phyloP scores from a whole-genome alignment of 257 asterid genomes.

The Nicotiana noctiflora region DNA sequence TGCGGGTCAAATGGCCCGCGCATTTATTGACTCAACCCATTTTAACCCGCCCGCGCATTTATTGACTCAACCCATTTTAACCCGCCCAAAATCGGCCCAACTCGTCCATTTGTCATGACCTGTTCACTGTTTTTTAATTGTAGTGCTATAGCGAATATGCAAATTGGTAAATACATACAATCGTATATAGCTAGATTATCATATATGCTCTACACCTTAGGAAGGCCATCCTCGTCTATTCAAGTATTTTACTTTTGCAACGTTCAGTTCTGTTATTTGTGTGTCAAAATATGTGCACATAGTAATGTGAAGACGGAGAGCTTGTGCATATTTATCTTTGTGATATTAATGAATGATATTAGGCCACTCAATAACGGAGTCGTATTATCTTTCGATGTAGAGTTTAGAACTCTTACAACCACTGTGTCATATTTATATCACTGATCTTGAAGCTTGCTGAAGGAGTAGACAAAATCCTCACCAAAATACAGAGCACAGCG shows the following conservation, averaged over 20 bases:
- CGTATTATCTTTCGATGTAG: no score
- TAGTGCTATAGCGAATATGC: neutral
- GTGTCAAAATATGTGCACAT: neutral
- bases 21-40: no score
- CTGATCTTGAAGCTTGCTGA: neutral
- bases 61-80: no score
- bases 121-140: no score
- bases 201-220: neutral
- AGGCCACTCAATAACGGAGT: no score
- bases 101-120: no score
- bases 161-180: neutral
- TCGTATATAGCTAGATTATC: neutral
- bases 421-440: neutral
- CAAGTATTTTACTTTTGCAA: neutral
- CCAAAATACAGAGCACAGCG: neutral
- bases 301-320: neutral
- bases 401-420: neutral
- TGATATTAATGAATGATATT: neutral
- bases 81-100: no score
- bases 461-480: neutral
- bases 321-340: neutral
- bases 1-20: no score
- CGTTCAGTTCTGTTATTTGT: neutral
- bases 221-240: neutral
- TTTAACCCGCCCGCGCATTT: no score